Base-by-base conservation (phyloP, 139 green algal genomes). In the Chlorokybus atmophyticus region DNA sequence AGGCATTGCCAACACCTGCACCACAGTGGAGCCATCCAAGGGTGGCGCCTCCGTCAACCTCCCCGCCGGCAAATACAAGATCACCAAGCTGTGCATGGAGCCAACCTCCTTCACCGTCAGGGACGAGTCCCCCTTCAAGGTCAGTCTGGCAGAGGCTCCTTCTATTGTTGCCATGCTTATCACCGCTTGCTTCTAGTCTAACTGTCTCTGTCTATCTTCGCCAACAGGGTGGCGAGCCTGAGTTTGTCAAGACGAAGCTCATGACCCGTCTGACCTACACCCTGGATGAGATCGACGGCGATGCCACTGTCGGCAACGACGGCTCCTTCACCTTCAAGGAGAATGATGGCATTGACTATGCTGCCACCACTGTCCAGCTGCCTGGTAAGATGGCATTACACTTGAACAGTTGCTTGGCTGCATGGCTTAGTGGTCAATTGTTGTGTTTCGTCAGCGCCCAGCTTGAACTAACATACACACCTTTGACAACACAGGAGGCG, bases 181-280 rank as follows among this genome's bases (percentile, higher is more conserved):
- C n/a, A n/a, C n/a, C n/a, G n/a, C n/a, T n/a, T n/a, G n/a, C n/a
- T n/a, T n/a, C n/a, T n/a, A n/a, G n/a, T n/a, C n/a, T n/a, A n/a
- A n/a, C n/a, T n/a, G n/a, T n/a, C n/a, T n/a, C n/a, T n/a, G n/a
- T n/a, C n/a, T n/a, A n/a, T n/a, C n/a, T n/a, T n/a, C n/a, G n/a
- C n/a, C n/a, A n/a, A n/a, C n/a, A n/a, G n/a, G 80, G 70, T 26
- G 77, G 78, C 30, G 74, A 83, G 25, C 40, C 83, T 19, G 85
- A 97, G 62, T 97, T 97, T 57, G 82, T 93, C 6, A 81, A 87
- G 65, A 98, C 91, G 52, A 95, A 93, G 83, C 82, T 98, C n/a
- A 94, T 96, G 82, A 98, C 91, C 26, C 81, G 91, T 35, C 75
- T 97, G 47, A 98, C 91, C 59, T 98, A 98, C 87, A 97, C 91